Percentiles rank a stretch among this genome's conserved stretches.
Conservation (phyloP, 805 yeast species). For the Pichia nakasei region DNA sequence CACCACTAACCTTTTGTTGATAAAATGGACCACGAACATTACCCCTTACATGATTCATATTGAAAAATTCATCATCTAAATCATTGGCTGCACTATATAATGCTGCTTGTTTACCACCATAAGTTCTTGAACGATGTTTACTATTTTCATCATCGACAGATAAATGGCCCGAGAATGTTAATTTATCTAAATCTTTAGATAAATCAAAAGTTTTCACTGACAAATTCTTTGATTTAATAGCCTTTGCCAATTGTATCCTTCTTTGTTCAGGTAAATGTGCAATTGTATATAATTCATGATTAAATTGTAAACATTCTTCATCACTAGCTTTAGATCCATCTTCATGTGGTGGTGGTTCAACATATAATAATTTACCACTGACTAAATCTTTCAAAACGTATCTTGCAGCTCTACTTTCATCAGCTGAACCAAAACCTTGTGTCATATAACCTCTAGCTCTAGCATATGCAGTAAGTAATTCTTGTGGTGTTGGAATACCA, state of each 20-base stretch:
- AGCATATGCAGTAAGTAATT: constrained; percentile 84
- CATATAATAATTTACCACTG: constrained; percentile 76
- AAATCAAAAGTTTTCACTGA: constrained; percentile 47
- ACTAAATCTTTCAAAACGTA: constrained; percentile 91
- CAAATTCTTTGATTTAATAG: constrained; percentile 51
- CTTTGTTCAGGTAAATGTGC: constrained; percentile 62
- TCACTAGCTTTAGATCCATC: constrained; percentile 44
- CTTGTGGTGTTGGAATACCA: constrained; percentile 85
- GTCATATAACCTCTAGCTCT: constrained; percentile 96
- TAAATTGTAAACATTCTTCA: constrained; percentile 57
- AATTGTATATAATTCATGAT: constrained; percentile 63
- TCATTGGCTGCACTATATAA: constrained; percentile 71
- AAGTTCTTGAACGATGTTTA: constrained; percentile 35
- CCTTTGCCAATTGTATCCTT: constrained; percentile 57
- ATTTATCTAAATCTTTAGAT: constrained; percentile 55
- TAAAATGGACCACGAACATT: constrained; percentile 70
- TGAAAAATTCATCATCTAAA: constrained; percentile 79
- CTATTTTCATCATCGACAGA: constrained; percentile 41
- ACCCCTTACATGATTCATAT: constrained; percentile 56
- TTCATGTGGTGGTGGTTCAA: constrained; percentile 80
- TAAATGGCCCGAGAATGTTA: constrained; percentile 75
- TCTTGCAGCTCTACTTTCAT: constrained; percentile 90
- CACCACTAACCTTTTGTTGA: constrained; percentile 37
- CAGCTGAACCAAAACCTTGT: constrained; percentile 95
- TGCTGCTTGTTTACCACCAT: constrained; percentile 81